A percentile compares a stretch with the other conserved stretches of the same genome.
These are phyloP conservation scores for Neurospora sp. DNA, from an alignment of 495 filamentous ascomycete species.

Conservation along the genomic window DNA sequence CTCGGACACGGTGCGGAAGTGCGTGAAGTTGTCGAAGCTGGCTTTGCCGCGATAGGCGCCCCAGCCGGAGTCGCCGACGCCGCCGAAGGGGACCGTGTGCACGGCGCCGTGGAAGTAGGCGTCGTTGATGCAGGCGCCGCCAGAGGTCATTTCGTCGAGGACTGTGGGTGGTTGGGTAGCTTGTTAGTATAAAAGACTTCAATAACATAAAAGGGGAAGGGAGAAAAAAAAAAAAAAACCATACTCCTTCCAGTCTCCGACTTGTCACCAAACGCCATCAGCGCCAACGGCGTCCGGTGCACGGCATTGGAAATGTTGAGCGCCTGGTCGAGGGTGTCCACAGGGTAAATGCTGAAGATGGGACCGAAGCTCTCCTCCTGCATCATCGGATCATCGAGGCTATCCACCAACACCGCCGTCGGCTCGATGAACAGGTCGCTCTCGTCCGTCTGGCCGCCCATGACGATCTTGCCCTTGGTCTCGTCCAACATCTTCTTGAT, in stretches of 20 bases:
- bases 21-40: conserved; percentile 77
- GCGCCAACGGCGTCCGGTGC: conserved; percentile 65
- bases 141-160: conserved; percentile 55
- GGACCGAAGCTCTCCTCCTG: conserved; percentile 83
- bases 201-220: background rate
- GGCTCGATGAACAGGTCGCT: conserved; percentile 71
- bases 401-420: conserved; percentile 69
- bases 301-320: conserved; percentile 65
- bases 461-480: conserved; percentile 69
- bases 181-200: conserved; percentile 10
- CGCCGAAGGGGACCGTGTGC: conserved; percentile 74
- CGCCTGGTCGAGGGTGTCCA: conserved; percentile 68
- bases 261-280: conserved; percentile 78
- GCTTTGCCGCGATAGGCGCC: conserved; percentile 77
- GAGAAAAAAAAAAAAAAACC: conserved; percentile 3
- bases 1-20: conserved; percentile 62
- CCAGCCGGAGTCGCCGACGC: conserved; percentile 75
- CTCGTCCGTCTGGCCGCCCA: conserved; percentile 77
- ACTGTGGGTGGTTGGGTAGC: conserved; percentile 30
- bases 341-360: conserved; percentile 66
- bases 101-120: conserved; percentile 68
- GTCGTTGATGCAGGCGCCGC: conserved; percentile 75
- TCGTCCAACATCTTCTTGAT: conserved; percentile 81
- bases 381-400: conserved; percentile 66
- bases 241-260: conserved; percentile 57